Evolutionary conservation across 306 rosid genomes (phyloP).

Genomic region (Heteromeles arbutifolia): DNA sequence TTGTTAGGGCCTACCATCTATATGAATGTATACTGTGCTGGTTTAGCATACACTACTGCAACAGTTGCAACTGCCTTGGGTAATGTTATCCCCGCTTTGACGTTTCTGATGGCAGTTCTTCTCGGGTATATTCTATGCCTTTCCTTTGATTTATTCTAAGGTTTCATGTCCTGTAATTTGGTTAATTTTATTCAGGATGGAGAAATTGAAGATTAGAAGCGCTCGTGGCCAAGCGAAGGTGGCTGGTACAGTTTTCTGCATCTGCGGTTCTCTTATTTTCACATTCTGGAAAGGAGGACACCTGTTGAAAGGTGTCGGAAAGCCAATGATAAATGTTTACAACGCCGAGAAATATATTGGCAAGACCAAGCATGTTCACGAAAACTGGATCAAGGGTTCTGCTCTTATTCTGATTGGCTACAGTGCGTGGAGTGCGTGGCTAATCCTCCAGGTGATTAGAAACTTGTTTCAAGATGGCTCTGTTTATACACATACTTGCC

Average conservation of each 20-base stretch:
- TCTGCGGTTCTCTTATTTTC: slow-evolving; percentile 29
- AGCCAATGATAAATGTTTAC: slow-evolving; percentile 17
- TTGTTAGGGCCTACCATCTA: slow-evolving; percentile 26
- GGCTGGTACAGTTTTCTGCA: slow-evolving; percentile 25
- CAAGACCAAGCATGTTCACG: background rate
- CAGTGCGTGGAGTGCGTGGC: slow-evolving; percentile 32
- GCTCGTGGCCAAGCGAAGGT: slow-evolving; percentile 30
- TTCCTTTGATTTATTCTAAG: background rate
- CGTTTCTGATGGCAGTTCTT: slow-evolving; percentile 25
- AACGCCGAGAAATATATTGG: too few species aligned
- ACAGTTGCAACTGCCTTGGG: slow-evolving; percentile 28
- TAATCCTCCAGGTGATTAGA: slow-evolving; percentile 34
- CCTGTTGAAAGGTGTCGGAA: slow-evolving; percentile 10
- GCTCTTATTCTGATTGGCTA: slow-evolving; percentile 23
- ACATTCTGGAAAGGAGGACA: slow-evolving; percentile 33
- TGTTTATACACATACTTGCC: background rate
- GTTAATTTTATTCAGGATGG: slow-evolving; percentile 23
- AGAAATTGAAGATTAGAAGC: slow-evolving; percentile 22
- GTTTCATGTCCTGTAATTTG: background rate
- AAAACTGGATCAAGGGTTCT: slow-evolving; percentile 37
- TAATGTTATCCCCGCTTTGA: slow-evolving; percentile 28
- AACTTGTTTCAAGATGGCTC: background rate
- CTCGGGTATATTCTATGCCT: slow-evolving; percentile 13
- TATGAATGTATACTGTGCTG: slow-evolving; percentile 25
- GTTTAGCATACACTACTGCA: slow-evolving; percentile 23